Conservation (phyloP, 139 green algal species). For the Chlamydomonas schloesseri region DNA sequence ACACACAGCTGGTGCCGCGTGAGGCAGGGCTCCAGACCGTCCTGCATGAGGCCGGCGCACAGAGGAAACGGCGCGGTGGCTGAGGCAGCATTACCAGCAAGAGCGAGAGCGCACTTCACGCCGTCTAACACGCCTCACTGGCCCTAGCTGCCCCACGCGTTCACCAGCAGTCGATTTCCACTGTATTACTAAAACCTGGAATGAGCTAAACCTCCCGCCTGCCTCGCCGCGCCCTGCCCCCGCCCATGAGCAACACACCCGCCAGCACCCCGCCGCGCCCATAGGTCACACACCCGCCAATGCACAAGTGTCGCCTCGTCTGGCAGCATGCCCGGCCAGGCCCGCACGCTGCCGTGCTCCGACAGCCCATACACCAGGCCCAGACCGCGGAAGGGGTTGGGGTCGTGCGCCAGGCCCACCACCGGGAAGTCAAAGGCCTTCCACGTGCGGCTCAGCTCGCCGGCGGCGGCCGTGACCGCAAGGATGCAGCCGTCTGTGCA, state of each 20-base stretch:
- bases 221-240: too few relatives aligned
- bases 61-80: neutral
- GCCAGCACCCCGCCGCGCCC: neutral
- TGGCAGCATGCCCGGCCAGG: constrained; percentile 62
- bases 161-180: too few relatives aligned
- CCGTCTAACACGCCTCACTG: too few relatives aligned
- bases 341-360: constrained; percentile 73
- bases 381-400: neutral
- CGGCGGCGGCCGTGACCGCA: constrained; percentile 25
- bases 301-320: neutral
- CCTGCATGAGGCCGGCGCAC: constrained; percentile 37
- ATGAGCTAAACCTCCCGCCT: too few relatives aligned
- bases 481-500: constrained; percentile 65
- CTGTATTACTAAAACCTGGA: too few relatives aligned
- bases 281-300: constrained; percentile 37
- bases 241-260: too few relatives aligned
- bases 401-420: constrained; percentile 56
- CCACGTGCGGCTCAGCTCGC: constrained; percentile 48
- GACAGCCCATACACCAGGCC: constrained; percentile 71
- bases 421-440: constrained; percentile 68
- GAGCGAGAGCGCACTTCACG: too few relatives aligned
- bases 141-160: too few relatives aligned
- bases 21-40: constrained; percentile 48
- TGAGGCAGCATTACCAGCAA: too few relatives aligned
- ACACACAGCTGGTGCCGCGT: constrained; percentile 61